Evolutionary conservation across 2,329 filamentous ascomycete species (phyloP).

Genomic region (Aspergillus quadricinctus): DNA sequence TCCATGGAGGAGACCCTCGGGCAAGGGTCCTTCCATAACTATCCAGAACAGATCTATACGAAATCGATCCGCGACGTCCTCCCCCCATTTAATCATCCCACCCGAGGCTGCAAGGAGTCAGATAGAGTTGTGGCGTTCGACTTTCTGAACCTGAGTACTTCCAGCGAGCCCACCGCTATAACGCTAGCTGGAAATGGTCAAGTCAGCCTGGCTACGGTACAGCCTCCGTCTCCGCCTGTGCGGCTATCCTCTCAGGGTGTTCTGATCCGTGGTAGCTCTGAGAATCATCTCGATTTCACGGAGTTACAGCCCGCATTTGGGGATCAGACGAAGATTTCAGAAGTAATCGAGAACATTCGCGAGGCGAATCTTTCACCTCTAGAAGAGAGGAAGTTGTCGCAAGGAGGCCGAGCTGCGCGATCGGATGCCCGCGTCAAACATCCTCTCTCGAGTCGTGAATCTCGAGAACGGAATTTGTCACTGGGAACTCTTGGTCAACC

Average conservation of each 20-base stretch:
- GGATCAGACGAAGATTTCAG: slow-evolving; percentile 24
- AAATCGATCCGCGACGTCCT: slow-evolving; percentile 43
- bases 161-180: slow-evolving; percentile 49
- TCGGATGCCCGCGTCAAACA: slow-evolving; percentile 6
- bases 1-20: slow-evolving; percentile 40
- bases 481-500: slow-evolving; percentile 23
- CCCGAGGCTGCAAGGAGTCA: slow-evolving; percentile 42
- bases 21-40: slow-evolving; percentile 35
- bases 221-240: slow-evolving; percentile 37
- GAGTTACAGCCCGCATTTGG: slow-evolving; percentile 28
- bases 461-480: slow-evolving; percentile 32
- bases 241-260: slow-evolving; percentile 35
- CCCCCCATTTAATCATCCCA: slow-evolving; percentile 44
- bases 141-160: slow-evolving; percentile 49
- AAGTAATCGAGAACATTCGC: slow-evolving; percentile 27
- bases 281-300: slow-evolving; percentile 26
- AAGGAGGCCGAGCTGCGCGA: background rate
- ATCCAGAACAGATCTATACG: slow-evolving; percentile 43
- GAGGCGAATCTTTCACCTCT: slow-evolving; percentile 19
- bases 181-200: slow-evolving; percentile 50
- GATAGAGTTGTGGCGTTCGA: slow-evolving; percentile 57
- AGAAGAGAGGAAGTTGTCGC: background rate
- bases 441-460: slow-evolving; percentile 36
- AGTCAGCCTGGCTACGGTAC: slow-evolving; percentile 48
- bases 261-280: slow-evolving; percentile 28